Evolutionary conservation across 2,329 filamentous ascomycete genomes (phyloP).

Genomic region (Colletotrichum limetticola): DNA sequence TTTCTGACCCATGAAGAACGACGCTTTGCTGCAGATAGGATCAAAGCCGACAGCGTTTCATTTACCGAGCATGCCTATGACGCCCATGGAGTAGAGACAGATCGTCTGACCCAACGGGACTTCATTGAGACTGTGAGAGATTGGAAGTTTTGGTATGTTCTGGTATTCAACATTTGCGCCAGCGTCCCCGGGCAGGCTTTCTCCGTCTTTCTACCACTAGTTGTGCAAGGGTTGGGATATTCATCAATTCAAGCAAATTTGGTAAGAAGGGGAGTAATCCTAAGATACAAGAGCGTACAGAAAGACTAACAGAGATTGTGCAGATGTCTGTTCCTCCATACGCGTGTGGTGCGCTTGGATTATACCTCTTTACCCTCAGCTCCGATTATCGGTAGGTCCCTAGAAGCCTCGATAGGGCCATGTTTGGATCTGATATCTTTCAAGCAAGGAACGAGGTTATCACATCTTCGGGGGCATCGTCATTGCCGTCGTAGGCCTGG

Average conservation of each 20-base stretch:
- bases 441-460: conserved; percentile 41
- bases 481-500: conserved; percentile 42
- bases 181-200: conserved; percentile 46
- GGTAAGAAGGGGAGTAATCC: conserved; percentile 23
- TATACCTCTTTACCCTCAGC: conserved; percentile 43
- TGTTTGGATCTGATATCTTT: neutral
- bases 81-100: conserved; percentile 30
- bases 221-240: conserved; percentile 45
- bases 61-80: conserved; percentile 43
- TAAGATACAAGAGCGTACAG: neutral
- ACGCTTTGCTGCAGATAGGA: conserved; percentile 46
- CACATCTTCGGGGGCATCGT: conserved; percentile 43
- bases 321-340: conserved; percentile 47
- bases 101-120: conserved; percentile 43
- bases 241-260: conserved; percentile 40
- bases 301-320: neutral
- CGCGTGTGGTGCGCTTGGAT: conserved; percentile 42
- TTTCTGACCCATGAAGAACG: conserved; percentile 51
- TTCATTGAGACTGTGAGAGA: conserved; percentile 46
- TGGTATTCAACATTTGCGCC: conserved; percentile 46
- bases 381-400: conserved; percentile 40
- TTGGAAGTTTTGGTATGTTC: conserved; percentile 49
- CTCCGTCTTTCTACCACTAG: conserved; percentile 46
- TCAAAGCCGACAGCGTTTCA: conserved; percentile 46
- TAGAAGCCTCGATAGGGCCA: no score